A percentile compares a stretch with the other conserved stretches of the same genome.
Evolutionary conservation across 345 rosid genomes (phyloP).

Genomic region (Pseudoturritis turrita): DNA sequence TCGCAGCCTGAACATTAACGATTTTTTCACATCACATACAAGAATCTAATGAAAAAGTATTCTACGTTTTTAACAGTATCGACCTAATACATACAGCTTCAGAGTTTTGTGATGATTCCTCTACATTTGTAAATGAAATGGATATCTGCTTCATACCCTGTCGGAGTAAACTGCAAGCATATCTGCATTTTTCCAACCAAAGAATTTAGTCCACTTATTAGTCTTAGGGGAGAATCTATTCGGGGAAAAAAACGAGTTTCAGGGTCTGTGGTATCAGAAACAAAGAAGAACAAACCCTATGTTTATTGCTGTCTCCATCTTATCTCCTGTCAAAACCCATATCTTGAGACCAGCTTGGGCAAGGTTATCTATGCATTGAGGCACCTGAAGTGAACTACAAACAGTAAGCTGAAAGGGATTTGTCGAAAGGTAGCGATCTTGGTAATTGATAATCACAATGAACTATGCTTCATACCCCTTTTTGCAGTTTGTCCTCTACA

Average conservation of each 20-base stretch:
- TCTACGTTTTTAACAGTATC: neutral
- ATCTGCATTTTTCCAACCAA: constrained; percentile 45
- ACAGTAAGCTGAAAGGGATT: constrained; percentile 10
- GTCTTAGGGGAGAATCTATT: constrained; percentile 12
- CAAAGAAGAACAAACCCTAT: constrained; percentile 49
- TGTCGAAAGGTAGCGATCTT: neutral
- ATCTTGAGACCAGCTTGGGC: constrained; percentile 86
- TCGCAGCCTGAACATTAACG: constrained; percentile 44
- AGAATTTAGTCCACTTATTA: constrained; percentile 14
- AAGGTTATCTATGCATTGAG: constrained; percentile 83
- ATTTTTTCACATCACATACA: neutral
- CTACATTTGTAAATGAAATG: constrained; percentile 20
- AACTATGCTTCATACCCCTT: constrained; percentile 51
- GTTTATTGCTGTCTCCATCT: constrained; percentile 80
- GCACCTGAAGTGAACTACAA: constrained; percentile 44
- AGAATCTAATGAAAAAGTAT: neutral
- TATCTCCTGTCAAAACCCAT: constrained; percentile 90
- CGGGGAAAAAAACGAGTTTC: neutral
- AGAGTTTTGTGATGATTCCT: constrained; percentile 23
- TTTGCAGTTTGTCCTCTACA: constrained; percentile 80
- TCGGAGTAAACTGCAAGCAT: constrained; percentile 69
- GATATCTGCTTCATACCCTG: constrained; percentile 69
- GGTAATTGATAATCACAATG: neutral
- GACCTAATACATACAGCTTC: constrained; percentile 29
- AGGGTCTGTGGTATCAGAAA: neutral